These are phyloP conservation scores for Oligophagozyma castellii DNA, from an alignment of 1,139 yeast genomes.

Conservation along the genomic window DNA sequence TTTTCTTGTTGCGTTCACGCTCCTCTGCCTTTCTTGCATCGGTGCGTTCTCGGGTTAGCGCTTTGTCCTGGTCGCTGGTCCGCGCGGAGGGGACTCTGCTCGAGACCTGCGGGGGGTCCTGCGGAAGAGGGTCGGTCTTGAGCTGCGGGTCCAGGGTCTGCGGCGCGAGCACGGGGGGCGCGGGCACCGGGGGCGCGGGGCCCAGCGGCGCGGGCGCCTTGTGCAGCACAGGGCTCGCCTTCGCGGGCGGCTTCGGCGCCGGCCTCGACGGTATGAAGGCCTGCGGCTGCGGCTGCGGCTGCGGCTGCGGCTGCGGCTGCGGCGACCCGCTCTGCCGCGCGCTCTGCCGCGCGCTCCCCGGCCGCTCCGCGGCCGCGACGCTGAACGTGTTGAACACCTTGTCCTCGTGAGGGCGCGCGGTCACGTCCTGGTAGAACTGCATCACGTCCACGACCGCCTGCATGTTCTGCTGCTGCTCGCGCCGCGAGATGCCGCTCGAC, in stretches of 20 bases:
- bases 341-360: neutral
- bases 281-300: neutral
- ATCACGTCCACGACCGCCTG: constrained; percentile 91
- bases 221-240: constrained; percentile 9
- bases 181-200: constrained; percentile 1
- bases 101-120: neutral
- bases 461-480: constrained; percentile 82
- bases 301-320: neutral
- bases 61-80: neutral
- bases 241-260: constrained; percentile 42
- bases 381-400: constrained; percentile 66
- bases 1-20: constrained; percentile 51
- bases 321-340: neutral
- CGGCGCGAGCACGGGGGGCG: neutral
- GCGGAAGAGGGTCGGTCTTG: neutral
- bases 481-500: constrained; percentile 74
- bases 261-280: constrained; percentile 56
- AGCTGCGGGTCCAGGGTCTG: neutral
- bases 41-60: constrained; percentile 1
- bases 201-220: constrained; percentile 1
- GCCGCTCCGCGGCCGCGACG: neutral
- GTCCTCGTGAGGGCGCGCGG: constrained; percentile 45
- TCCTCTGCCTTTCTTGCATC: constrained; percentile 46
- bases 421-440: constrained; percentile 64
- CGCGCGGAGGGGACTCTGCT: constrained; percentile 1